Evolutionary conservation across 1,284 basidiomycete species (phyloP), one percentile per base, ranked within the genome.

Genomic region (Paramarasmius palmivorus): DNA sequence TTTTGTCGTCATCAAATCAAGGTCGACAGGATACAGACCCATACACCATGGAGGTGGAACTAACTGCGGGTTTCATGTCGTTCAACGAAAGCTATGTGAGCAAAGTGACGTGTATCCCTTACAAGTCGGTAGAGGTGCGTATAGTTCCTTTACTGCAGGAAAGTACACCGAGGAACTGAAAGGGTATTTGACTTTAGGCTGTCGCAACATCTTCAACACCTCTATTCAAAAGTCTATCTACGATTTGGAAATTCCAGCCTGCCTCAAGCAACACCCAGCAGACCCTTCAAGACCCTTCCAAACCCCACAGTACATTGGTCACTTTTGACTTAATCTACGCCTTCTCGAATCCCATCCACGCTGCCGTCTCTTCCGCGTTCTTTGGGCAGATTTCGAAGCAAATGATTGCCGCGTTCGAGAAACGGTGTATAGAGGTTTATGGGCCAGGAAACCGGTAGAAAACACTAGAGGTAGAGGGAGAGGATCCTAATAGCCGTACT

Each of bases 401-500:
- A 71, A 98, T 97, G 93, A 88, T 98, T 22, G 76, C 88, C 56
- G 95, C 95, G 3, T 99, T 99, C 64, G 92, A 97, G 70, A 76
- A 88, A 61, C 79, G 95, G 32, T 95, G 92, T 67, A 47, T 78
- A 49, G 74, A 80, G 51, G 75, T 94, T 5, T 93, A 92, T 63
- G 88, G 90, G 2, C 8, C 17, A 58, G 58, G 40, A 19, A 37
- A n/a, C 39, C 44, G n/a, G 35, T 52, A 53, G 23, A n/a, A 48
- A 23, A 26, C 44, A 20, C 25, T 15, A 15, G 12, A 25, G 9
- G n/a, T 5, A n/a, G 23, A 41, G 39, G 14, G 19, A 41, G 17
- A 10, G 10, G 17, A 10, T 14, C 39, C 17, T 41, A 15, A 22
- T 19, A 20, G 10, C 2, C 23, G 3, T 19, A 22, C 10, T 20